Evolutionary conservation across 2,329 filamentous ascomycete species (phyloP).

Genomic region (Calonectria pseudoturangicola): DNA sequence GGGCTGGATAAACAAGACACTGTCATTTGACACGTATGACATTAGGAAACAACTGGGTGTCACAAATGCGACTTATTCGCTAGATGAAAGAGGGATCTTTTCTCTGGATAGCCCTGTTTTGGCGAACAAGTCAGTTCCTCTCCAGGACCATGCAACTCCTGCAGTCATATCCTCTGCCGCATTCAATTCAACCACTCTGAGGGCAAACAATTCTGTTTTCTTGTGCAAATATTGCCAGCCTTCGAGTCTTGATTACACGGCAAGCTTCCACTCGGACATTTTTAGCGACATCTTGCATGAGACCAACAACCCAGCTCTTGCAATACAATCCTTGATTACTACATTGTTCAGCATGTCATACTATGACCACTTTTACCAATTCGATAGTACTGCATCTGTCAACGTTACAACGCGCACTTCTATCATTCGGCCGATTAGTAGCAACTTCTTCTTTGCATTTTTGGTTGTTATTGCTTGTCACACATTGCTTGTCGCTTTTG

Average conservation of each 20-base stretch:
- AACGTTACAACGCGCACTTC: background rate
- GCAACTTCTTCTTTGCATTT: background rate
- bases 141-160: background rate
- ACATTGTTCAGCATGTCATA: slow-evolving; percentile 14
- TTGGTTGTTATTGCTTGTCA: background rate
- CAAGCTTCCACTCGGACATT: background rate
- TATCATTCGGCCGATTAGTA: background rate
- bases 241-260: background rate
- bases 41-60: slow-evolving; percentile 6
- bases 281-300: background rate
- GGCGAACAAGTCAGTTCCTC: background rate
- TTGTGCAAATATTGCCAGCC: slow-evolving; percentile 4
- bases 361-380: slow-evolving; percentile 14
- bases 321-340: slow-evolving; percentile 4
- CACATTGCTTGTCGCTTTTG: background rate
- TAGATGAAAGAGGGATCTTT: background rate
- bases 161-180: background rate
- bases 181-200: background rate
- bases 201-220: slow-evolving; percentile 10
- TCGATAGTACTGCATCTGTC: background rate
- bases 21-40: background rate
- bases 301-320: background rate
- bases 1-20: background rate
- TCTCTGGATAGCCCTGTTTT: background rate
- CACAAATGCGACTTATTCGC: background rate